Evolutionary conservation across 2,329 filamentous ascomycete genomes (phyloP), one percentile per base, ranked within the genome.

Genomic region (Dothideomycetes sp.): DNA sequence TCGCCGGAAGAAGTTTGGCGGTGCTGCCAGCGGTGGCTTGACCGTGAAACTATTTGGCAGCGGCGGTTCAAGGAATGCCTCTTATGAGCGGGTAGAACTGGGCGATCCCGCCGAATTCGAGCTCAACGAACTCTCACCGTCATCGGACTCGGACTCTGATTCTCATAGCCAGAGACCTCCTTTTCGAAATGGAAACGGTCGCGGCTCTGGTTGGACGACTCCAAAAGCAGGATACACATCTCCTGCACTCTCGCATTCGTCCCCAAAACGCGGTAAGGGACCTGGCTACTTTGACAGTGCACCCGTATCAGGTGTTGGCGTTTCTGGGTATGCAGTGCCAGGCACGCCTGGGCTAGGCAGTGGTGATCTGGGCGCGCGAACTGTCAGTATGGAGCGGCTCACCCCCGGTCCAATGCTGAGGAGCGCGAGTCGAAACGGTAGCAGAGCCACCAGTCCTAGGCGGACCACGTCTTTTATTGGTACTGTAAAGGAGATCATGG

Each of bases 21-120:
- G 51, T 34, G 50, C 53, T 35, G 47, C 27, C 46, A 58, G 42
- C 57, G 38, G 15, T 45, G 47, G 19, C 42, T 43, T 30, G 41
- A 50, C 9, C 37, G 41, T 38, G 50, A 84, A 82, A 54, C 60
- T 91, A 4, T 82, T 93, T 45, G 73, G 69, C 15, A 52, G 72
- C 11, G 70, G 74, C 4, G 61, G 67, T 16, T 16, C 30, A 5
- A 66, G 73, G 16, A 50, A 51, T 5, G 61, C 62, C 2, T 47
- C 54, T 3, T 95, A 95, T 54, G 88, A 95, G 55, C 79, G 86
- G 19, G 81, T 95, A 3, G 64, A 93, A 37, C 87, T 95, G 61
- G 83, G 88, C 49, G 87, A 83, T 10, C 65, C 64, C 2, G 62
- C 74, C 40, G 81, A 86, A 31, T 89, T 94, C 54, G 88, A 95